Evolutionary conservation across 495 filamentous ascomycete genomes (phyloP), one percentile per base, ranked within the genome.

Genomic region (Aspergillus wentii): DNA sequence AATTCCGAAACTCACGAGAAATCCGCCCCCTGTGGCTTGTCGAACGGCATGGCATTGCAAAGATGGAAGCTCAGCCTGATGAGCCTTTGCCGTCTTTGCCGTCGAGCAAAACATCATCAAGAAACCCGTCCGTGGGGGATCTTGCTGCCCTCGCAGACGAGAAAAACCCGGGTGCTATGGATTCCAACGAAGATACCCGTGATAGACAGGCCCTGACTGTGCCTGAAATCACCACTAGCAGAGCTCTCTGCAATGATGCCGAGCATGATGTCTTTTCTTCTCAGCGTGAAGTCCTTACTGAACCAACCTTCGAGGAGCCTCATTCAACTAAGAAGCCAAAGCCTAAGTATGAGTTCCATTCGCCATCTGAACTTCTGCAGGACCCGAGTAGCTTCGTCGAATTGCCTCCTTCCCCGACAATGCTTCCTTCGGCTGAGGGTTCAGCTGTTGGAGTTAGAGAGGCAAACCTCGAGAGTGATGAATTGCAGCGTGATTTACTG

Each of bases 11-110:
- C 25, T 68, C 62, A 5, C 64, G 64, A 14, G 72, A 72, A 30
- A 66, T 72, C 22, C 57, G 70, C 7, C 72, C 72, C 0, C 49
- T 76, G 17, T 72, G 61, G 61, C 63, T 71, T 5, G 72, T 75
- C 4, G 69, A 73, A 38, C 62, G 61, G 15, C 61, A 74, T 46
- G 57, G 64, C 15, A 38, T 62, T 11, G 51, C 41, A 14, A 71
- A 74, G 51, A 33, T 41, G n/a, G 66, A 73, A 10, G 31, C 48
- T 6, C 52, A 59, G 26, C 21, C 37, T 5, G 63, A 63, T 13
- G 70, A 71, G 29, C 44, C 48, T 2, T 51, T 72, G 14, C 71
- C 70, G 32, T 71, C 72, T 3, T 55, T 75, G 10, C 71, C 71
- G 33, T 71, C 70, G 8, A 76, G 70, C 52, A 67, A 66, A 36